These are phyloP conservation scores for Fusarium sp. DNA, from an alignment of 2,329 filamentous ascomycete species.

Conservation along the genomic window DNA sequence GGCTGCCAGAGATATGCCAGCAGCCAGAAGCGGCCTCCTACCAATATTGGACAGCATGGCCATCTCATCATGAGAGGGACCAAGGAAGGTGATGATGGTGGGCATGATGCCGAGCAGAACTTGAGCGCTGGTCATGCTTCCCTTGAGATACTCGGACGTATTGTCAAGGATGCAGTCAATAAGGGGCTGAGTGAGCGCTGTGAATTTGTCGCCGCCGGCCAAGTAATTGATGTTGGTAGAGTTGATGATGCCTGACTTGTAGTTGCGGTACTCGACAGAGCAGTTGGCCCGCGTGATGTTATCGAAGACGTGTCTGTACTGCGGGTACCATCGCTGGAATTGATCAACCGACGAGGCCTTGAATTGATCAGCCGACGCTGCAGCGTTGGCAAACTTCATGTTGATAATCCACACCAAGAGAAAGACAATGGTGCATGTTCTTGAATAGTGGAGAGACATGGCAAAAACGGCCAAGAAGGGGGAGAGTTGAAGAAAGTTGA, in stretches of 20 bases:
- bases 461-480: neutral
- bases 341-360: neutral
- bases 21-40: constrained; percentile 2
- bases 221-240: constrained; percentile 3
- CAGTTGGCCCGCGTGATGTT: constrained; percentile 5
- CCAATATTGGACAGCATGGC: constrained; percentile 5
- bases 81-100: constrained; percentile 9
- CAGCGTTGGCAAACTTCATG: neutral
- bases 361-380: neutral
- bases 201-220: constrained; percentile 3
- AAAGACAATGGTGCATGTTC: neutral
- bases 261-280: neutral
- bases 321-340: constrained; percentile 11
- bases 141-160: constrained; percentile 5
- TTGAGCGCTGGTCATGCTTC: constrained; percentile 10
- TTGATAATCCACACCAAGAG: neutral
- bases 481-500: neutral
- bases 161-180: constrained; percentile 15
- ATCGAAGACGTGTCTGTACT: constrained; percentile 10
- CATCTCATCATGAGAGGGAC: constrained; percentile 9
- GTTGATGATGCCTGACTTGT: neutral
- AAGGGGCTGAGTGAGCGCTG: constrained; percentile 11
- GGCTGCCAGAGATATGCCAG: constrained; percentile 4
- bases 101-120: constrained; percentile 17
- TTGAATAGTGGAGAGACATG: neutral